Conservation (phyloP, 305 asterid species). For the Fraxinus platypoda region DNA sequence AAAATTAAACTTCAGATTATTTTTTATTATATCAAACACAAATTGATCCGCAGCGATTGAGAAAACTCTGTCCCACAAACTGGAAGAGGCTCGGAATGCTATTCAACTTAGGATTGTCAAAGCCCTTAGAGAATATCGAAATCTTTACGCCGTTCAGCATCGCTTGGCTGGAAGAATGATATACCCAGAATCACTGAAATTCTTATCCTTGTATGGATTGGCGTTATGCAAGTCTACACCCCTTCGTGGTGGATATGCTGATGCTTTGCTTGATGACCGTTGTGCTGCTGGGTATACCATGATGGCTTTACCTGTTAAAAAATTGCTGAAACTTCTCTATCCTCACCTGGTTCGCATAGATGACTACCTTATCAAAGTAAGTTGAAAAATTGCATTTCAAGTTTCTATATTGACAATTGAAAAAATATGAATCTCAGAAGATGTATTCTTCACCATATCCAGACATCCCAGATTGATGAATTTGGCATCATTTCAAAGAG, state of each 20-base stretch:
- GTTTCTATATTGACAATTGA: constrained; percentile 2
- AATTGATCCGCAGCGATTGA: constrained; percentile 75
- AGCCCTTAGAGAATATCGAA: constrained; percentile 87
- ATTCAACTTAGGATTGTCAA: constrained; percentile 79
- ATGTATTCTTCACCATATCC: constrained; percentile 23
- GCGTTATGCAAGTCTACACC: constrained; percentile 76
- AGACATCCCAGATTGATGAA: constrained; percentile 45
- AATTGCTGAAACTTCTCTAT: constrained; percentile 82
- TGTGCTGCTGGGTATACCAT: constrained; percentile 88
- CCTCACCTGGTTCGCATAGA: constrained; percentile 78
- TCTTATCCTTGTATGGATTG: constrained; percentile 68
- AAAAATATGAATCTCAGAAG: constrained; percentile 23
- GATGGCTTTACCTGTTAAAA: constrained; percentile 90
- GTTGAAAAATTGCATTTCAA: constrained; percentile 20
- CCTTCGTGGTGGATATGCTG: constrained; percentile 88
- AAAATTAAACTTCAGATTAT: neutral
- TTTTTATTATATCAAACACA: neutral
- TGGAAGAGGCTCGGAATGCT: constrained; percentile 82
- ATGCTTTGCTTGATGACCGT: constrained; percentile 86
- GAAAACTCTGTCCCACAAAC: constrained; percentile 72
- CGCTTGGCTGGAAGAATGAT: constrained; percentile 91
- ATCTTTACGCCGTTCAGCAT: constrained; percentile 90
- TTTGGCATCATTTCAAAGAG: constrained; percentile 46
- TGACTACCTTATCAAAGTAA: constrained; percentile 68
- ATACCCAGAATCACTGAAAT: constrained; percentile 85